Evolutionary conservation across 2,329 filamentous ascomycete species (phyloP).

Genomic region (Tolypocladium sp.): DNA sequence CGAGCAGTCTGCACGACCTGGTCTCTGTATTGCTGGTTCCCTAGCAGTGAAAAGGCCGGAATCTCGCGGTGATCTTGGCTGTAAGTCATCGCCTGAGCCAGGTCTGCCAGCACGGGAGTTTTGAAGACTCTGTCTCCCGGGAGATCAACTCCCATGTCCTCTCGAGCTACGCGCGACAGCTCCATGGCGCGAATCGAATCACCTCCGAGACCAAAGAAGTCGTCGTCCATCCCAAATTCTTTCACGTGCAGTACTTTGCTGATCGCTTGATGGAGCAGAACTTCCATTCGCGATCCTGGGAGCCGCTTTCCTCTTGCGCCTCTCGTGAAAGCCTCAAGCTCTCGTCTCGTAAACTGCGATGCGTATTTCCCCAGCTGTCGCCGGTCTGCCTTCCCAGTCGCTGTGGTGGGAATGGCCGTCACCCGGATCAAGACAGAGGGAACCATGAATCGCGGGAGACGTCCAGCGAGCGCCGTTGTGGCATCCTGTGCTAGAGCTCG

Average conservation of each 20-base stretch:
- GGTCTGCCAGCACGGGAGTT: constrained; percentile 1
- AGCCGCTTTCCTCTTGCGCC: background rate
- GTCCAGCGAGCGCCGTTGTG: background rate
- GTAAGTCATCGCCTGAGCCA: background rate
- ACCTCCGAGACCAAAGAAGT: constrained; percentile 32
- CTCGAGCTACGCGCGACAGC: constrained; percentile 25
- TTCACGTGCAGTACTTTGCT: background rate
- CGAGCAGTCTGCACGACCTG: background rate
- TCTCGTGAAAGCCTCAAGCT: background rate
- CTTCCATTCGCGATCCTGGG: background rate
- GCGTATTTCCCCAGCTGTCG: background rate
- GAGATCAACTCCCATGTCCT: constrained; percentile 2
- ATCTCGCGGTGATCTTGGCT: background rate
- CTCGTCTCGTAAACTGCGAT: background rate
- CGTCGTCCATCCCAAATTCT: constrained; percentile 18
- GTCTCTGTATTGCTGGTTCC: background rate
- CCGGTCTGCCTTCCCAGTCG: constrained; percentile 13
- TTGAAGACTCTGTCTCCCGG: constrained; percentile 5
- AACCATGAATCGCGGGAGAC: constrained; percentile 13
- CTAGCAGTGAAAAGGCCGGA: constrained; percentile 4
- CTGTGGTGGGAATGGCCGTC: constrained; percentile 5
- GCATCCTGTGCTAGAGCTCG: background rate
- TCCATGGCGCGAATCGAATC: constrained; percentile 36
- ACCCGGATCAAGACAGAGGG: constrained; percentile 8
- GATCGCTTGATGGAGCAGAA: background rate